Percentiles rank a stretch among this genome's conserved stretches.
These are phyloP conservation scores for Dipodascus geniculatus DNA, from an alignment of 805 yeast species.

Conservation along the genomic window DNA sequence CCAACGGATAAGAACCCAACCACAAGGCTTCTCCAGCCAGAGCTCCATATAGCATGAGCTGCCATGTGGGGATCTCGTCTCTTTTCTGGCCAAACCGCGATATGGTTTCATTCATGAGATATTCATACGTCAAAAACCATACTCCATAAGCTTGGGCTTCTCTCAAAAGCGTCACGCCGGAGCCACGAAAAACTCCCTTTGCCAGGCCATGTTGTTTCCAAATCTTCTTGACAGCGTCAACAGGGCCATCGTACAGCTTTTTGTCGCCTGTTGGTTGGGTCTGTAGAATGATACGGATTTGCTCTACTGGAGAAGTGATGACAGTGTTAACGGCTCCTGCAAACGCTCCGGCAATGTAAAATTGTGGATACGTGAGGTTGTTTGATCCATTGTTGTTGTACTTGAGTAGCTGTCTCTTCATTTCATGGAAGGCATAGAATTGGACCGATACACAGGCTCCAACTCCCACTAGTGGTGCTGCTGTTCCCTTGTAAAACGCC, in stretches of 20 bases:
- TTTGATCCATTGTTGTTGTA: constrained; percentile 11
- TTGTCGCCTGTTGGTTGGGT: constrained; percentile 30
- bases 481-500: constrained; percentile 56
- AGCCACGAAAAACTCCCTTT: constrained; percentile 45
- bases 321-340: constrained; percentile 60
- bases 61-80: constrained; percentile 40
- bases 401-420: constrained; percentile 43
- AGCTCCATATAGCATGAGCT: constrained; percentile 48
- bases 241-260: constrained; percentile 31
- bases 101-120: constrained; percentile 28
- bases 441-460: constrained; percentile 60
- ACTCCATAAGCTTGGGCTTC: constrained; percentile 68
- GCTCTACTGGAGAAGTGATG: constrained; percentile 55
- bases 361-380: constrained; percentile 39
- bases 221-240: constrained; percentile 35
- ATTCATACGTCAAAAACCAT: constrained; percentile 60
- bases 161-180: constrained; percentile 39
- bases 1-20: constrained; percentile 60
- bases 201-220: constrained; percentile 30
- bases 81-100: constrained; percentile 24
- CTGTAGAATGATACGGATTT: constrained; percentile 50
- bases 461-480: constrained; percentile 60
- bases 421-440: constrained; percentile 61
- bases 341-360: constrained; percentile 49
- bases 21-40: constrained; percentile 58